Evolutionary conservation across 1,139 yeast species (phyloP).

Genomic region (Entelexis sorbosivorans): DNA sequence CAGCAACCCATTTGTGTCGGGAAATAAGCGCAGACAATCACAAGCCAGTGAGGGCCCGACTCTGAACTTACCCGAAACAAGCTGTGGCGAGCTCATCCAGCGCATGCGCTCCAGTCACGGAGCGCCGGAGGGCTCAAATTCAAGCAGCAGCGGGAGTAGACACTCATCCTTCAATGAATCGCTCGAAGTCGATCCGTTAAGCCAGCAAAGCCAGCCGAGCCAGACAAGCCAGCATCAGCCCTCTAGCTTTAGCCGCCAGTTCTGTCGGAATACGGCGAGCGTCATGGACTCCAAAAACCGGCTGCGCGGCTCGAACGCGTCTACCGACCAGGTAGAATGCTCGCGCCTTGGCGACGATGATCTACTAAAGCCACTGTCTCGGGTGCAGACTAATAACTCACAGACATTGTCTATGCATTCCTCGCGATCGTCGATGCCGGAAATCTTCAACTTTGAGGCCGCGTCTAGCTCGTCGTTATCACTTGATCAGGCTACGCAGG

Average conservation of each 20-base stretch:
- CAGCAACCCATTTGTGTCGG: not conserved
- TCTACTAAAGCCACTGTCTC: not conserved
- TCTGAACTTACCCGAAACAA: not conserved
- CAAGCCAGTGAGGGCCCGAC: slow-evolving; percentile 2
- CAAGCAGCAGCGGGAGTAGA: not conserved
- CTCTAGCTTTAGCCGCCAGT: slow-evolving; percentile 4
- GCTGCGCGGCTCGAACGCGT: not conserved
- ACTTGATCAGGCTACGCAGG: not conserved
- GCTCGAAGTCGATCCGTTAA: not conserved
- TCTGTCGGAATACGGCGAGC: slow-evolving; percentile 17
- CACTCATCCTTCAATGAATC: not conserved
- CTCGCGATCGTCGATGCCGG: not conserved
- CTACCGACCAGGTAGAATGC: not conserved
- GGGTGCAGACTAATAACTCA: not conserved
- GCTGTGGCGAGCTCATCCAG: slow-evolving; percentile 15
- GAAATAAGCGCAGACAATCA: not conserved
- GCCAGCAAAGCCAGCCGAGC: not conserved
- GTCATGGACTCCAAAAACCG: slow-evolving; percentile 17
- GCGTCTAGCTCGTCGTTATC: not conserved
- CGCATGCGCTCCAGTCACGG: slow-evolving; percentile 13
- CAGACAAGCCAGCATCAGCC: not conserved
- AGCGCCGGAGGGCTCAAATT: not conserved
- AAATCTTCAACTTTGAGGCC: not conserved
- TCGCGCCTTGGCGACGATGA: not conserved
- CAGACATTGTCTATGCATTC: not conserved